Evolutionary conservation across 345 rosid genomes (phyloP), one percentile per base, ranked within the genome.

Genomic region (Aegle marmelos): DNA sequence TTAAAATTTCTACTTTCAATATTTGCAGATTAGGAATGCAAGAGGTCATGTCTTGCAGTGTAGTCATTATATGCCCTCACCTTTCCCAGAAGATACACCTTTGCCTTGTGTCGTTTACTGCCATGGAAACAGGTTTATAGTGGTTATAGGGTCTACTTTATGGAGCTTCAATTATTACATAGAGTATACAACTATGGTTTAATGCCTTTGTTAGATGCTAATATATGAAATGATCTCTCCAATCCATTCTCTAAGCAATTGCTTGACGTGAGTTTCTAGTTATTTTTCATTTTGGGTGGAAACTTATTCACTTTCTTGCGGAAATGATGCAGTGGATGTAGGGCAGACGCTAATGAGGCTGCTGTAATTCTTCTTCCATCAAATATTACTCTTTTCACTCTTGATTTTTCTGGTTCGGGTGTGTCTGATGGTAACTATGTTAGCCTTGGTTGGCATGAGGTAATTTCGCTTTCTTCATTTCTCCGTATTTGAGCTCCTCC

Each of bases 361-460:
- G 99, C 91, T 16, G 91, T 96, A 78, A 90, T 94, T 78, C 89
- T 94, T 76, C 94, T 96, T 76, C 95, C 97, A 57, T 92, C 98
- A 68, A 96, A 94, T 83, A 96, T 96, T 61, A 91, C 98, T 41
- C 94, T 96, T 81, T 94, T 96, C 79, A 85, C 99, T 22, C 95
- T 96, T 78, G 99, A 96, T 86, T 96, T 96, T 84, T 96, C 99
- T 76, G 99, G 99, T 27, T 96, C 98, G 24, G 99, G 99, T 78
- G 76, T 94, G 80, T 96, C 99, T 76, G 98, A 90, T 48, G 98
- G 99, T 77, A 92, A 94, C 71, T 92, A 91, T 85, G 99, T 96
- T 60, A 94, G 97, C 85, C 91, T 96, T 75, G 99, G 99, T 54
- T 94, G 97, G 95, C 90, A 96, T 81, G 99, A 96, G 91, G 99